Evolutionary conservation across 495 filamentous ascomycete species (phyloP).

Genomic region (Thermothielavioides terrestris): DNA sequence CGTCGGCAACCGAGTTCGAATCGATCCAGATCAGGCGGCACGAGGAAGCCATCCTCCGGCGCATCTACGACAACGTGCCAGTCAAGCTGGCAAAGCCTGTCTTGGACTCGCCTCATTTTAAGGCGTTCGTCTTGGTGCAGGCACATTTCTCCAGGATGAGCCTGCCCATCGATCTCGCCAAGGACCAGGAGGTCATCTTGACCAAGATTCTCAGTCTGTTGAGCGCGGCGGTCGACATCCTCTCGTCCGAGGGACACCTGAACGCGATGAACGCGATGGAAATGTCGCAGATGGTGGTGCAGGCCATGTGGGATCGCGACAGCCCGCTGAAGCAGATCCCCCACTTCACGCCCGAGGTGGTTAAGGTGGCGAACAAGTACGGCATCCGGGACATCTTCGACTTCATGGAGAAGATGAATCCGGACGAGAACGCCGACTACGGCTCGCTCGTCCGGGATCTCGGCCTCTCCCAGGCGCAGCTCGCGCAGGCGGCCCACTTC

Average conservation of each 20-base stretch:
- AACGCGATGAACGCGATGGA: slow-evolving; percentile 99
- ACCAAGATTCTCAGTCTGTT: slow-evolving; percentile 79
- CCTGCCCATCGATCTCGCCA: slow-evolving; percentile 90
- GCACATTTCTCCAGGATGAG: slow-evolving; percentile 98
- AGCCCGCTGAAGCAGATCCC: slow-evolving; percentile 96
- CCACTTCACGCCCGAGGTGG: slow-evolving; percentile 75
- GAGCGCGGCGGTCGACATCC: slow-evolving; percentile 86
- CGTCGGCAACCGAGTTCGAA: slow-evolving; percentile 94
- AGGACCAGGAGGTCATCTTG: slow-evolving; percentile 87
- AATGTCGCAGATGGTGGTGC: slow-evolving; percentile 98
- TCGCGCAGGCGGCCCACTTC: slow-evolving; percentile 83
- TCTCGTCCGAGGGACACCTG: slow-evolving; percentile 90
- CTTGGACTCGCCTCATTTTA: slow-evolving; percentile 95
- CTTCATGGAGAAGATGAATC: slow-evolving; percentile 98
- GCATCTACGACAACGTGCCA: slow-evolving; percentile 87
- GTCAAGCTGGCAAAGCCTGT: slow-evolving; percentile 83
- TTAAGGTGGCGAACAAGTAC: slow-evolving; percentile 71
- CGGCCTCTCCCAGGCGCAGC: slow-evolving; percentile 69
- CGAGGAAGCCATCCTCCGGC: slow-evolving; percentile 78
- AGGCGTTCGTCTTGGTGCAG: slow-evolving; percentile 91
- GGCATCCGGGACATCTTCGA: slow-evolving; percentile 89
- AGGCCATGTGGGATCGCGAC: slow-evolving; percentile 98
- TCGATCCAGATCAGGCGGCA: slow-evolving; percentile 89
- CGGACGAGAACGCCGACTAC: slow-evolving; percentile 77
- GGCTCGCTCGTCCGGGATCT: slow-evolving; percentile 63